Conservation (phyloP, 371 early-diverging fungal species). For the Choanephora cucurbitarum region DNA sequence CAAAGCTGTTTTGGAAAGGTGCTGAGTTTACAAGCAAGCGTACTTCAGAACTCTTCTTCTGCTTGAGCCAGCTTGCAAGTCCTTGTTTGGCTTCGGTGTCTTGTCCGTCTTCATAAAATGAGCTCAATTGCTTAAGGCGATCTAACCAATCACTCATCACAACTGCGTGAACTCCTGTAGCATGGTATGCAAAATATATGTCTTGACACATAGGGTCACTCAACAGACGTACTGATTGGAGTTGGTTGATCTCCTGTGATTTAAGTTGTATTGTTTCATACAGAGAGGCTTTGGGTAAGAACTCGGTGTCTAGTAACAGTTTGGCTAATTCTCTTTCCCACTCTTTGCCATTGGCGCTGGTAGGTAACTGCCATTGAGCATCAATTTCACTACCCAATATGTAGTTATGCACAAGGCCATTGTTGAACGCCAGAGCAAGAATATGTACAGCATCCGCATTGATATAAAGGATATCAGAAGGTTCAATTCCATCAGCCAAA, state of each 20-base stretch:
- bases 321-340: constrained; percentile 35
- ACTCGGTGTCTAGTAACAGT: constrained; percentile 21
- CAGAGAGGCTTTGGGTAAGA: constrained; percentile 38
- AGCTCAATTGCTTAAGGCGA: constrained; percentile 16
- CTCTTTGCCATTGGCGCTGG: constrained; percentile 1
- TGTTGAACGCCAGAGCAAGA: constrained; percentile 31
- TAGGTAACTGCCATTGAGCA: constrained; percentile 43
- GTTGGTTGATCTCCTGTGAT: background rate
- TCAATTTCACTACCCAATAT: constrained; percentile 36
- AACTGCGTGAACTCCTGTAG: constrained; percentile 38
- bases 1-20: constrained; percentile 21
- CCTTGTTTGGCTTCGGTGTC: constrained; percentile 6
- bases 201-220: constrained; percentile 37
- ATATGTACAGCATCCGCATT: constrained; percentile 27
- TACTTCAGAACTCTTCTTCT: constrained; percentile 22
- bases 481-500: constrained; percentile 8
- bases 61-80: constrained; percentile 20
- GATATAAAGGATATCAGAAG: constrained; percentile 32
- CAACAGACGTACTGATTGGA: constrained; percentile 25
- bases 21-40: constrained; percentile 24
- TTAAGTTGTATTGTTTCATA: constrained; percentile 34
- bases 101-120: constrained; percentile 8
- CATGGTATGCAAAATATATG: constrained; percentile 40
- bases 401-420: constrained; percentile 37
- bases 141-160: constrained; percentile 32